Evolutionary conservation across 2,329 filamentous ascomycete species (phyloP), one percentile per base, ranked within the genome.

Genomic region (Thielaviopsis ethacetica): DNA sequence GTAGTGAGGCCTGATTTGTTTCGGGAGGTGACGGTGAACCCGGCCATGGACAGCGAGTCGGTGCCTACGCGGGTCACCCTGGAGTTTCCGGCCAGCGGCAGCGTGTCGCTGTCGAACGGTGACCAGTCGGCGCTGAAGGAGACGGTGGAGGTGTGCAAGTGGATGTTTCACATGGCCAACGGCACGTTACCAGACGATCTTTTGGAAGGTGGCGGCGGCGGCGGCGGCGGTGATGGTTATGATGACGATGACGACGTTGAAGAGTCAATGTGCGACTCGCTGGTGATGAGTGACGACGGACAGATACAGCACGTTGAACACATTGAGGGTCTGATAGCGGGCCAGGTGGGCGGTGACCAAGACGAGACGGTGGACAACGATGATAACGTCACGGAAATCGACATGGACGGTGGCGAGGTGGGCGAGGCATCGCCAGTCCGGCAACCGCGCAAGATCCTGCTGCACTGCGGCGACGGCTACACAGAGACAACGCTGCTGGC

Each of bases 381-480:
- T 30, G 34, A 52, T 13, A 41, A 63, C 50, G 54, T 62, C 49
- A 63, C 64, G 34, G 55, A 62, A 21, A 63, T 65, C 59, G 68
- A 78, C 58, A 68, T 70, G 7, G 80, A 83, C 63, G 76, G 76
- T 2, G 82, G 68, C 1, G 56, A 65, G 58, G 63, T 66, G n/a
- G 22, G 54, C 22, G 60, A 22, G 50, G 50, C 12, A 38, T 50
- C 22, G 53, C 59, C 61, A 57, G 65, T 57, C 19, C 41, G 58
- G 24, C 71, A 71, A 38, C 75, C 82, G 59, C 76, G 82, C 63
- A 90, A 83, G 67, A 82, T 97, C 38, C 79, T 97, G 34, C 87
- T 98, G 49, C 91, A 97, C 70, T 97, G 93, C 69, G 84, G 85
- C 1, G 93, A 98, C 69, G 93, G 93, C 19, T 98, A 98, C 67